phyloP scores from a whole-genome alignment of 768 basidiomycete species.

The Phanerochaete sordida region DNA sequence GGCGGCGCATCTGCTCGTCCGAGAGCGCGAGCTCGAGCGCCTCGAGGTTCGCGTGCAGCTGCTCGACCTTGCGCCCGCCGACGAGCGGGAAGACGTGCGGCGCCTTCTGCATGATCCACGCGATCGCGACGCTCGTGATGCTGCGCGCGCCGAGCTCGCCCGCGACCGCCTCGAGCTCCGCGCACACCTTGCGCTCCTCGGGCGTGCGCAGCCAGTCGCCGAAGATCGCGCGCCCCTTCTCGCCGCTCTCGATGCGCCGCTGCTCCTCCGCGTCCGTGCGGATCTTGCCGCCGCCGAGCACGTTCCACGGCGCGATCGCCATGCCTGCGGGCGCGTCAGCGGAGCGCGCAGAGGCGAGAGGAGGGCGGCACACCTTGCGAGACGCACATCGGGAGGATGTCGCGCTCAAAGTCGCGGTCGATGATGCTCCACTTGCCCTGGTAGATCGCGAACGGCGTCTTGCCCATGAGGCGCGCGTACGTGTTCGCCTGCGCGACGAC shows the following conservation, averaged over 20 bases:
- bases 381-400: conserved; percentile 29
- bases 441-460: conserved; percentile 38
- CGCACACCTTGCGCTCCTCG: conserved; percentile 34
- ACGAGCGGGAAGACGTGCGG: conserved; percentile 47
- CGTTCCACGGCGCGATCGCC: conserved; percentile 37
- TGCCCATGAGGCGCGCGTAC: conserved; percentile 31
- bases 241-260: conserved; percentile 19
- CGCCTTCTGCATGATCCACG: conserved; percentile 48
- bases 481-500: conserved; percentile 31
- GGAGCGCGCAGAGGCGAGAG: not conserved
- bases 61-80: conserved; percentile 46
- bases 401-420: conserved; percentile 36
- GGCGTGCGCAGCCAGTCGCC: conserved; percentile 41
- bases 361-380: not conserved
- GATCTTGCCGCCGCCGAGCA: conserved; percentile 34
- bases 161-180: conserved; percentile 45
- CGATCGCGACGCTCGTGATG: conserved; percentile 38
- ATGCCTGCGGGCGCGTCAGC: conserved; percentile 19
- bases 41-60: conserved; percentile 44
- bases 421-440: conserved; percentile 29
- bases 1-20: conserved; percentile 36
- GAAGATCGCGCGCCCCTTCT: conserved; percentile 24
- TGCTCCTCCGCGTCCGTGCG: conserved; percentile 33
- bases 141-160: conserved; percentile 35
- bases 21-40: conserved; percentile 42